Evolutionary conservation across 257 asterid species (phyloP), one percentile per base, ranked within the genome.

Genomic region (Oldenlandia corymbosa): DNA sequence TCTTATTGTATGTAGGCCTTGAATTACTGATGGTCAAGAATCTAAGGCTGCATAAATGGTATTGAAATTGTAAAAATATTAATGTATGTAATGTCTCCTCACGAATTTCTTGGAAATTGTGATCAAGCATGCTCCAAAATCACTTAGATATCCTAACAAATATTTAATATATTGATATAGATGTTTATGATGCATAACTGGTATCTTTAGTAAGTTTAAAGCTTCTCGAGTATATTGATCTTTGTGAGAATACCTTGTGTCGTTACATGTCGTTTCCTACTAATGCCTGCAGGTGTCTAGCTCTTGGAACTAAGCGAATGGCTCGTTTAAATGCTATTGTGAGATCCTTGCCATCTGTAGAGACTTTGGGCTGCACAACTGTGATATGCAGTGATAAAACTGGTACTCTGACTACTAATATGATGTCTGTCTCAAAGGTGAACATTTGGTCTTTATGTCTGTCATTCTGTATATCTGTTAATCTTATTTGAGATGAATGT

Each of bases 371-470:
- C 71, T 93, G 99, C 81, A 93, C 99, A 71, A 93, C 99, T 12
- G 99, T 93, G 71, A 93, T 93, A 73, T 93, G 99, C 90, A 93
- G 99, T 78, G 99, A 93, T 83, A 93, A 93, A 87, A 93, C 99
- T 67, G 99, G 99, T 70, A 93, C 99, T 49, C 83, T 93, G 80
- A 93, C 99, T 67, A 93, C 99, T 65, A 93, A 90, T 78, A 93
- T 93, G 99, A 93, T 93, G 99, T 90, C 99, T 67, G 97, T 85
- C 73, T 81, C 99, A 47, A 90, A 93, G 99, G 97, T 90, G 52
- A 66, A 54, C 57, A 61, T 52, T 58, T 23, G 60, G 32, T 60
- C 61, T 42, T 11, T 32, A 23, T 14, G 54, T 45, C 66, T 30
- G 20, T 45, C 21, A 23, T 56, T 27, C 45, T 27, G 41, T 50